A percentile compares a stretch with the other conserved stretches of the same genome.
These are phyloP conservation scores for Sclerotinia spermophila DNA, from an alignment of 2,329 filamentous ascomycete species.

Conservation along the genomic window DNA sequence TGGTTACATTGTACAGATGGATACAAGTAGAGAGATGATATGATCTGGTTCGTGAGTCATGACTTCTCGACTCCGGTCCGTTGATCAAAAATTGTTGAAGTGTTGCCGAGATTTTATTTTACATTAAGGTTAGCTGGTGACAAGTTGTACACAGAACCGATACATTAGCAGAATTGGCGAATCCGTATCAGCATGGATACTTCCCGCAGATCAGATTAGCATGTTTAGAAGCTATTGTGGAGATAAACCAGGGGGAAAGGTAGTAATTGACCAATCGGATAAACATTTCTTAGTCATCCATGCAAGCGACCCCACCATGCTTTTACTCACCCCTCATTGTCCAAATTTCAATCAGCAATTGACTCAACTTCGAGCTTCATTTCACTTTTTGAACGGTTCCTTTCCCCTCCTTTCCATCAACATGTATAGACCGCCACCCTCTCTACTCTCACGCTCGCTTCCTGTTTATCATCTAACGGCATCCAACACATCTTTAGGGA, in stretches of 20 bases:
- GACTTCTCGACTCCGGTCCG: neutral
- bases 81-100: neutral
- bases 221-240: neutral
- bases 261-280: neutral
- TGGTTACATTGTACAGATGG: neutral
- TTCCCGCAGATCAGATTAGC: neutral
- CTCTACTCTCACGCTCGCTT: constrained; percentile 7
- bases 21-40: neutral
- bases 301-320: constrained; percentile 11
- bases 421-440: constrained; percentile 14
- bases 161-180: neutral
- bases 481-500: constrained; percentile 16
- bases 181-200: neutral
- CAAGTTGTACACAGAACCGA: neutral
- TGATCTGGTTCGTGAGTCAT: constrained; percentile 1
- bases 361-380: neutral
- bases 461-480: constrained; percentile 13
- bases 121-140: neutral
- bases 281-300: neutral
- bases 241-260: neutral
- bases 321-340: neutral
- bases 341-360: neutral
- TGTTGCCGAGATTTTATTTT: neutral
- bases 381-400: neutral
- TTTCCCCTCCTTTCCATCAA: neutral